phyloP scores from a whole-genome alignment of 352 stramenopile species.

The Aphanomyces cochlioides region DNA sequence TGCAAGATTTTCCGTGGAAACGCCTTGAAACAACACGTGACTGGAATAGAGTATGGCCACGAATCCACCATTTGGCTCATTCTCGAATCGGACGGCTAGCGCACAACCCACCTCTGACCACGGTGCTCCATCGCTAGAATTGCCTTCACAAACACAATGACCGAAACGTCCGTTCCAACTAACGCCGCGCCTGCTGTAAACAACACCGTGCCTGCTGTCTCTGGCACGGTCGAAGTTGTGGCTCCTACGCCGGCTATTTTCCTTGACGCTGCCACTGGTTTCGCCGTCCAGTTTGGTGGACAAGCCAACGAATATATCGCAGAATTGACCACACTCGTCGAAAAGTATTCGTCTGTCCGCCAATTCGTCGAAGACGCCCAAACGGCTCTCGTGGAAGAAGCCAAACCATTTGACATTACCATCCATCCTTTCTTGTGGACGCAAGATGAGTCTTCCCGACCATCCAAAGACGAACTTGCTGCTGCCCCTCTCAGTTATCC shows the following conservation, averaged over 20 bases:
- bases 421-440: conserved; percentile 30
- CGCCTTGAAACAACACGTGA: background rate
- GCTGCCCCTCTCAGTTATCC: conserved; percentile 72
- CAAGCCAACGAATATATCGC: conserved; percentile 25
- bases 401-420: conserved; percentile 28
- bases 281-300: conserved; percentile 27
- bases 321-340: conserved; percentile 21
- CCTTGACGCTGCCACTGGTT: background rate
- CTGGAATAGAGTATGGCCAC: background rate
- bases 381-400: conserved; percentile 27
- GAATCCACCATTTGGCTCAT: background rate
- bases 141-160: background rate
- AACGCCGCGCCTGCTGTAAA: background rate
- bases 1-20: conserved; percentile 14
- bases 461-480: conserved; percentile 33
- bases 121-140: conserved; percentile 7
- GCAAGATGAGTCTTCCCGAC: conserved; percentile 14
- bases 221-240: no score
- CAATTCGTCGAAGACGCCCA: conserved; percentile 24
- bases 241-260: conserved; percentile 4
- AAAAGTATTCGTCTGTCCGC: conserved; percentile 17
- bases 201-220: background rate
- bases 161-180: background rate
- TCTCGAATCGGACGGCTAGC: background rate
- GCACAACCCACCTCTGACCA: conserved; percentile 25